Evolutionary conservation across 345 rosid genomes (phyloP).

Genomic region (Raphanus sativus): DNA sequence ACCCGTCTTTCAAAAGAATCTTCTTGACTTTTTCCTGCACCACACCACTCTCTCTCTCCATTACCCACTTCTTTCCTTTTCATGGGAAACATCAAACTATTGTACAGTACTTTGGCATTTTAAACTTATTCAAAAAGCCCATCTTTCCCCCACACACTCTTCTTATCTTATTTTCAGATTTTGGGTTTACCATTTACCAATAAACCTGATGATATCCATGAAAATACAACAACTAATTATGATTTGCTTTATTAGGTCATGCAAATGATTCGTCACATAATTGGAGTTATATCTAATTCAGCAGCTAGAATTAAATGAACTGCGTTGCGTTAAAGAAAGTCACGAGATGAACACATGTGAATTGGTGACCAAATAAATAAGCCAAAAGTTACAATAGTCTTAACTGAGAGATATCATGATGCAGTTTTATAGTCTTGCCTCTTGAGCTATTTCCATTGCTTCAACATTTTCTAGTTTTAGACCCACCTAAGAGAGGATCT

Average conservation of each 20-base stretch:
- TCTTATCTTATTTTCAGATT: background rate
- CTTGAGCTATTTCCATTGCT: background rate
- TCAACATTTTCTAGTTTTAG: background rate
- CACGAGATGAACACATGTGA: background rate
- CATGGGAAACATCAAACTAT: conserved; percentile 27
- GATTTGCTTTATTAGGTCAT: background rate
- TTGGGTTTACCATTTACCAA: background rate
- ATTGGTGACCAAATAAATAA: background rate
- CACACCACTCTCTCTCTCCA: background rate
- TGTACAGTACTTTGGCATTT: conserved; percentile 24
- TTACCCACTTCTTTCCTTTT: background rate
- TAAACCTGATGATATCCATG: background rate
- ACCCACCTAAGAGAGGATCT: background rate
- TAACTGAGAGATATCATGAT: background rate
- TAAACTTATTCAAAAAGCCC: background rate
- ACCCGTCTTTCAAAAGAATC: conserved; percentile 34
- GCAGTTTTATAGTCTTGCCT: background rate
- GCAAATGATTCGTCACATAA: background rate
- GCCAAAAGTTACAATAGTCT: background rate
- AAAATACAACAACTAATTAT: background rate
- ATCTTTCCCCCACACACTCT: background rate
- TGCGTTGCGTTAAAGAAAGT: background rate
- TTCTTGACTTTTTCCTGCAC: conserved; percentile 32
- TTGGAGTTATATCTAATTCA: background rate
- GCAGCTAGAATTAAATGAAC: background rate